Evolutionary conservation across 176 grass and related monocot species (phyloP).

Genomic region (Aegilops bicornis): DNA sequence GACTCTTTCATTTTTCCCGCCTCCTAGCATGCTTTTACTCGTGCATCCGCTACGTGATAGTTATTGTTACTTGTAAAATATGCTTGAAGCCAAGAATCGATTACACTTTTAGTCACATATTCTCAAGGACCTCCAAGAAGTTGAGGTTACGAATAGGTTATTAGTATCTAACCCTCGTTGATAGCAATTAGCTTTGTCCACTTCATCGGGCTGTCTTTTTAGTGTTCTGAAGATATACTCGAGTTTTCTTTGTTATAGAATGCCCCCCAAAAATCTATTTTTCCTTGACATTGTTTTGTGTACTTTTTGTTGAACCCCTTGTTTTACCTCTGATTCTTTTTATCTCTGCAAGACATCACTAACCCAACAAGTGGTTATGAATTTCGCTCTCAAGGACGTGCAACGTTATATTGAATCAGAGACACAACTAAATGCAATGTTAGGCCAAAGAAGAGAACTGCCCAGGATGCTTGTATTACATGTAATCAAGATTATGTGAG

Average conservation of each 20-base stretch:
- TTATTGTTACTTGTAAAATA: not conserved
- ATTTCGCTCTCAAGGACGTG: too few species aligned
- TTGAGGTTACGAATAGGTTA: slow-evolving; percentile 2
- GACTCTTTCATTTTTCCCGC: not conserved
- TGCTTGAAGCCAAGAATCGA: not conserved
- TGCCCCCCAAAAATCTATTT: too few species aligned
- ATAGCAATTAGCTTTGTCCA: not conserved
- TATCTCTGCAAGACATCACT: too few species aligned
- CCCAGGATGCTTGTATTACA: too few species aligned
- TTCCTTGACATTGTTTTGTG: too few species aligned
- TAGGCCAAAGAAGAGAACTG: too few species aligned
- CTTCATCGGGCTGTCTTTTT: not conserved
- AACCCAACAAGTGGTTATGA: too few species aligned
- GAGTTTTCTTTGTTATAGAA: not conserved
- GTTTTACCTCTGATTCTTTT: too few species aligned
- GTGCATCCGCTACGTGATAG: not conserved
- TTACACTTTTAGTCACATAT: not conserved
- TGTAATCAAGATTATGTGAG: too few species aligned
- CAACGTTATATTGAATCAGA: too few species aligned
- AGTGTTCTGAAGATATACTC: not conserved
- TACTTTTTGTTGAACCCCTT: too few species aligned
- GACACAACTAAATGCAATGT: too few species aligned
- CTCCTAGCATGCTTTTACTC: not conserved
- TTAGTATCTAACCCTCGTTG: not conserved
- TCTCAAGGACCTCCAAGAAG: not conserved